phyloP scores from a whole-genome alignment of 2,329 filamentous ascomycete species.

The Tolypocladium cylindrosporum region DNA sequence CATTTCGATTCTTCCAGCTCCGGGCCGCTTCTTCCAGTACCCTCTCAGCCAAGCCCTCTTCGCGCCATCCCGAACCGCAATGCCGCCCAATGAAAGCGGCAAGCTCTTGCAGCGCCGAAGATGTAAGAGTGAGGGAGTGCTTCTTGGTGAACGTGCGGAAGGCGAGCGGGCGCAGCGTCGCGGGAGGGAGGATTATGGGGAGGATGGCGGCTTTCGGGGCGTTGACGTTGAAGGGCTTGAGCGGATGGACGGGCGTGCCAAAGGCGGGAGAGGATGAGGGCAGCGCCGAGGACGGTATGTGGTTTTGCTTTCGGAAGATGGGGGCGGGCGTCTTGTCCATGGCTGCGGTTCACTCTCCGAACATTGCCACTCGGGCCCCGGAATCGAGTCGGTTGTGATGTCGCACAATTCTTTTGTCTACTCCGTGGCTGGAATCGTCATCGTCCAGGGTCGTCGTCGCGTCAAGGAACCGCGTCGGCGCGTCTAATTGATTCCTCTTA shows the following conservation, averaged over 20 bases:
- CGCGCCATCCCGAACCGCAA: conserved; percentile 92
- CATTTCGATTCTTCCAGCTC: conserved; percentile 82
- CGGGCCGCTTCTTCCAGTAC: conserved; percentile 87
- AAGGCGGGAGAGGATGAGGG: conserved; percentile 88
- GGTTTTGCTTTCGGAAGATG: conserved; percentile 25
- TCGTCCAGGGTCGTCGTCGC: neutral
- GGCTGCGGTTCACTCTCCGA: neutral
- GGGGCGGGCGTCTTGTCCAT: conserved; percentile 30
- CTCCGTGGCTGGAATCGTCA: neutral
- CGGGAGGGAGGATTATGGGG: conserved; percentile 79
- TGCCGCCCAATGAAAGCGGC: conserved; percentile 86
- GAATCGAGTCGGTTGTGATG: neutral
- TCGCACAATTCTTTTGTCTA: neutral
- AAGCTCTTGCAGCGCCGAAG: conserved; percentile 73
- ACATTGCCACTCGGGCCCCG: neutral
- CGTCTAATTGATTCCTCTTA: conserved; percentile 26
- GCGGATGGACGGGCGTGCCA: conserved; percentile 73
- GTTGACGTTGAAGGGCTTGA: conserved; percentile 51
- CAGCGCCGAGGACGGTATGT: conserved; percentile 45
- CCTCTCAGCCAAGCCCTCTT: conserved; percentile 85
- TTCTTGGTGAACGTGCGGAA: conserved; percentile 97
- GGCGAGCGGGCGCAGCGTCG: conserved; percentile 78
- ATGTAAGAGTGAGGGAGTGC: conserved; percentile 85
- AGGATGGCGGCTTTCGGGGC: conserved; percentile 57
- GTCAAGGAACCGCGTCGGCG: conserved; percentile 23